Percentiles rank a stretch among this genome's conserved stretches.
These are phyloP conservation scores for Euphrasia confusa DNA, from an alignment of 257 asterid genomes.

Conservation along the genomic window DNA sequence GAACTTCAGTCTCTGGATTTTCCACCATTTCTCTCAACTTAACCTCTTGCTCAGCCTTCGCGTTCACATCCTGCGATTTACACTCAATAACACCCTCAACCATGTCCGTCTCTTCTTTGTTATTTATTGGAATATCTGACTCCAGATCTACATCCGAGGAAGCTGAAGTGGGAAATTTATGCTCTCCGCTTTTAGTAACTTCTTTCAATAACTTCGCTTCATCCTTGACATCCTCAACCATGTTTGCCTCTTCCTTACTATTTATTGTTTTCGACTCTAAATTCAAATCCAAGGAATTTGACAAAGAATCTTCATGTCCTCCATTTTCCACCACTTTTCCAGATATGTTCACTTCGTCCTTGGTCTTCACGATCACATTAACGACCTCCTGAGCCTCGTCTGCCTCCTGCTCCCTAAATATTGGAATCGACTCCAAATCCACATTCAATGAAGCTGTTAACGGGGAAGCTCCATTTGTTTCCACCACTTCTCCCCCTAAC, in stretches of 20 bases:
- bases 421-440: not conserved
- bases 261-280: not conserved
- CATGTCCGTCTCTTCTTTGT: slow-evolving; percentile 15
- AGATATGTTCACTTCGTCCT: not conserved
- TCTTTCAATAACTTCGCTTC: slow-evolving; percentile 18
- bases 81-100: slow-evolving; percentile 24
- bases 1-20: slow-evolving; percentile 23
- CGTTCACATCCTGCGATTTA: slow-evolving; percentile 21
- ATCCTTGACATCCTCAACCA: slow-evolving; percentile 14
- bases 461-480: not conserved
- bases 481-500: not conserved
- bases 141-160: slow-evolving; percentile 22
- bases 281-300: not conserved
- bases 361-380: not conserved
- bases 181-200: slow-evolving; percentile 10
- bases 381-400: not conserved
- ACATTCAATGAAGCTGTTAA: not conserved
- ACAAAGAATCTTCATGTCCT: not conserved
- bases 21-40: slow-evolving; percentile 19
- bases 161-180: slow-evolving; percentile 23
- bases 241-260: not conserved
- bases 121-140: slow-evolving; percentile 15
- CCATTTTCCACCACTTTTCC: not conserved
- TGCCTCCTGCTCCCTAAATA: not conserved
- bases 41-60: slow-evolving; percentile 23